Conservation (phyloP, 306 rosid species). For the Vigna unguiculata region DNA sequence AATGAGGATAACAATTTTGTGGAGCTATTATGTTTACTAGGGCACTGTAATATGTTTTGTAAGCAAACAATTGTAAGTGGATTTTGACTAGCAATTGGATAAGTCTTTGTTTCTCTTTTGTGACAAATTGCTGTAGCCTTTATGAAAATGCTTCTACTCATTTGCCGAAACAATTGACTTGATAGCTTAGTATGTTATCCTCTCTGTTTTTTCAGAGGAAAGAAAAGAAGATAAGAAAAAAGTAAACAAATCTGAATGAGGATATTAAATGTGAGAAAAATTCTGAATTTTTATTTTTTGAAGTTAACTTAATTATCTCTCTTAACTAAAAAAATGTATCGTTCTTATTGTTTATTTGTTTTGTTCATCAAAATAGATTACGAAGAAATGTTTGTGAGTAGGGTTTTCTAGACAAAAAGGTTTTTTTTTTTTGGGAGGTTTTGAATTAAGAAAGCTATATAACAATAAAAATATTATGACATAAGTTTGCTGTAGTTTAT, state of each 20-base stretch:
- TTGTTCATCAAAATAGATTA: background rate
- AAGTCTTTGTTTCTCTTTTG: background rate
- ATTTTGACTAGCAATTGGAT: slow-evolving; percentile 34
- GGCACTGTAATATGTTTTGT: slow-evolving; percentile 30
- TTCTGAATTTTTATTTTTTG: background rate
- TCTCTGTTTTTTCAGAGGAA: background rate
- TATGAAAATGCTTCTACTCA: background rate
- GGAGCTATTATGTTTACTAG: slow-evolving; percentile 37
- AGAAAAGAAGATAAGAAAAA: background rate
- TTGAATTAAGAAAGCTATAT: too few species aligned
- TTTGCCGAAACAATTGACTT: background rate
- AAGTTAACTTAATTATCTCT: background rate
- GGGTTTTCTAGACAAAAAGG: too few species aligned
- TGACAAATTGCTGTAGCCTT: background rate
- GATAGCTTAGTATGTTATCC: background rate
- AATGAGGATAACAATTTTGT: slow-evolving; percentile 35
- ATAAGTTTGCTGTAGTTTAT: too few species aligned
- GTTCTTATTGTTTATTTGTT: background rate
- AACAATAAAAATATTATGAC: too few species aligned
- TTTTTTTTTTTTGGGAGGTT: too few species aligned
- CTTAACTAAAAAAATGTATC: background rate
- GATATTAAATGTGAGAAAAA: too few species aligned
- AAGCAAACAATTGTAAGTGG: slow-evolving; percentile 15
- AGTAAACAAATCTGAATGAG: background rate
- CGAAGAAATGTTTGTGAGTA: background rate